Conservation (phyloP, 306 rosid genomes). For the Betula pendula region DNA sequence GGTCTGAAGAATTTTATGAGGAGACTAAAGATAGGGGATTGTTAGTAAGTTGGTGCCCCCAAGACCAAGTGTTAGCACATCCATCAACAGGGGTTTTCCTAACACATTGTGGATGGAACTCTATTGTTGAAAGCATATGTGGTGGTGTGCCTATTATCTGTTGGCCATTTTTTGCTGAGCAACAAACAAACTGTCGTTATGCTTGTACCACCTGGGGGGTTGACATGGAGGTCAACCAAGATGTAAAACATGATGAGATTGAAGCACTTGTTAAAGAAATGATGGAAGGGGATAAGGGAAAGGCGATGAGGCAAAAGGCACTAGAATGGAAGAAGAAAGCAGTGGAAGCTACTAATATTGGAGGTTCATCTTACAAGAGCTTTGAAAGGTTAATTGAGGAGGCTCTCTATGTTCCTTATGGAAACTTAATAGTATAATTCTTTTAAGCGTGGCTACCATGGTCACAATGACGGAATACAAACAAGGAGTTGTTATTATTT, state of each 20-base stretch:
- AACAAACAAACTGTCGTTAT: slow-evolving; percentile 47
- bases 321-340: slow-evolving; percentile 46
- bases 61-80: slow-evolving; percentile 44
- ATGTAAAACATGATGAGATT: slow-evolving; percentile 37
- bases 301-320: slow-evolving; percentile 28
- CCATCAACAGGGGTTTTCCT: slow-evolving; percentile 43
- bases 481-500: too few species aligned
- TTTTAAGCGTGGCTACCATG: background rate
- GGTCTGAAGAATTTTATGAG: slow-evolving; percentile 31
- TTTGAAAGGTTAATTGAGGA: slow-evolving; percentile 43
- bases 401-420: slow-evolving; percentile 11
- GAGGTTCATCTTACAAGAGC: slow-evolving; percentile 37
- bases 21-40: slow-evolving; percentile 43
- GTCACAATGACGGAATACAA: background rate
- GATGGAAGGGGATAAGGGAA: slow-evolving; percentile 37
- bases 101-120: slow-evolving; percentile 65
- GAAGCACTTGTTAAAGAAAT: slow-evolving; percentile 40
- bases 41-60: slow-evolving; percentile 46
- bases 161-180: slow-evolving; percentile 65
- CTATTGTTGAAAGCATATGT: slow-evolving; percentile 35
- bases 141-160: slow-evolving; percentile 49
- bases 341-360: slow-evolving; percentile 32
- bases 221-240: slow-evolving; percentile 42
- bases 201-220: slow-evolving; percentile 40
- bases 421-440: background rate